These are phyloP conservation scores for Cyclotella baltica DNA, from an alignment of 108 stramenopile genomes.

Conservation along the genomic window DNA sequence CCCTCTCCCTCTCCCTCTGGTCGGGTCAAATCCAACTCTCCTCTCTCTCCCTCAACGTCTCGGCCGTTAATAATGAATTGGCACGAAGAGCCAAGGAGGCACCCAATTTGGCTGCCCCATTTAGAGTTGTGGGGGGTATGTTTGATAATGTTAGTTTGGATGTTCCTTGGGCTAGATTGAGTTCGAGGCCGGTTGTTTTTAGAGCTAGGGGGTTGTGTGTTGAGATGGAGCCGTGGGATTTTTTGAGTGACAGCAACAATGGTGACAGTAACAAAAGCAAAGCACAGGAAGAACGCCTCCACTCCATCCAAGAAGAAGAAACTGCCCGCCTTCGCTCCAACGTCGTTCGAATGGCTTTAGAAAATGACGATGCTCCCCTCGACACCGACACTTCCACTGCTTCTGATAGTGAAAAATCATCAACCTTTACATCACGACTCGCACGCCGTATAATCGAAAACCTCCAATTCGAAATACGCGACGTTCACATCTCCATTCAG, in stretches of 20 bases:
- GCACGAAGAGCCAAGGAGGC: conserved; percentile 66
- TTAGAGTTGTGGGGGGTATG: conserved; percentile 63
- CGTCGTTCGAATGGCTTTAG: conserved; percentile 54
- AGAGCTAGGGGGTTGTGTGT: conserved; percentile 72
- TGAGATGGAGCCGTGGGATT: conserved; percentile 66
- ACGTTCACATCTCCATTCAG: conserved; percentile 71
- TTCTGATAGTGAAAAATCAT: not conserved
- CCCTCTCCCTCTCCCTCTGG: conserved; percentile 88
- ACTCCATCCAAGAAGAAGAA: conserved; percentile 48
- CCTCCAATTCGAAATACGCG: conserved; percentile 80
- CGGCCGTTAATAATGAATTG: conserved; percentile 84
- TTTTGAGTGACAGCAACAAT: conserved; percentile 27
- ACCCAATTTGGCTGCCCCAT: conserved; percentile 80
- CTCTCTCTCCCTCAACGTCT: conserved; percentile 77
- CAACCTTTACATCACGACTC: conserved; percentile 46
- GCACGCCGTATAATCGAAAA: conserved; percentile 86
- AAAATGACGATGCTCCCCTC: not conserved
- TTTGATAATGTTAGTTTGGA: conserved; percentile 81
- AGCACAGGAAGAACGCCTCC: not conserved
- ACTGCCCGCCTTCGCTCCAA: conserved; percentile 61
- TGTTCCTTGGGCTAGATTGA: conserved; percentile 84
- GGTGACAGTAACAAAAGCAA: conserved; percentile 4
- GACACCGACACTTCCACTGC: too few relatives aligned
- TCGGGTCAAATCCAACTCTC: conserved; percentile 90
- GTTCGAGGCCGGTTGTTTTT: conserved; percentile 74